Evolutionary conservation across 306 rosid genomes (phyloP), one percentile per base, ranked within the genome.

Genomic region (Pterocarpus macrocarpus): DNA sequence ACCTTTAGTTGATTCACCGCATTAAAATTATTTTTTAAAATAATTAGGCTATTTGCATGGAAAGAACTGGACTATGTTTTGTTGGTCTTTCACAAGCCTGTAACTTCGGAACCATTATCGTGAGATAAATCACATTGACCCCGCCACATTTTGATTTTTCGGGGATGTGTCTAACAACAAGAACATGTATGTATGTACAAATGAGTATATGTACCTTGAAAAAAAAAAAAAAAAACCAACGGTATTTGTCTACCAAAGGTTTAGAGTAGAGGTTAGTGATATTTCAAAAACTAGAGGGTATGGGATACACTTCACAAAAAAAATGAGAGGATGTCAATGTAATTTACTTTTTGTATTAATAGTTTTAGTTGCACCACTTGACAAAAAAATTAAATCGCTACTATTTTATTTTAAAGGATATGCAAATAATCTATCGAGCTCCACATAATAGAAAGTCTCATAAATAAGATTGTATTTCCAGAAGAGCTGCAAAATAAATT

Each of bases 391-490:
- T 57, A 15, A 33, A 39, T 69, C 5, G 14, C 50, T 62, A 36
- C 17, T 14, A 38, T 39, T 13, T 36, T 15, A 72, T 73, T 55
- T 55, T 53, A 41, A 53, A 73, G 44, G 52, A 81, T 33, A 45
- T 32, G 53, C 34, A 41, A 53, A 55, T 52, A 65, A n/a, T 32
- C 44, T 9, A 15, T 55, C 67, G 53, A 57, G 22, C 36, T 45
- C 58, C 56, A 44, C 52, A 39, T 15, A 45, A 7, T 44, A 53
- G 30, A 78, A 43, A 71, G 14, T 28, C 36, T 66, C n/a, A 15
- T 8, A 56, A 65, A 68, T 22, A 39, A 56, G 70, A 65, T 56
- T 50, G 16, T 45, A 81, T 47, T 68, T 82, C 45, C 47, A 52
- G 17, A 47, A 35, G 79, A 16, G 15, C 35, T 63, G 61, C 71